Base-by-base conservation (phyloP, 1,139 yeast genomes). In the Candida glucosophila region DNA sequence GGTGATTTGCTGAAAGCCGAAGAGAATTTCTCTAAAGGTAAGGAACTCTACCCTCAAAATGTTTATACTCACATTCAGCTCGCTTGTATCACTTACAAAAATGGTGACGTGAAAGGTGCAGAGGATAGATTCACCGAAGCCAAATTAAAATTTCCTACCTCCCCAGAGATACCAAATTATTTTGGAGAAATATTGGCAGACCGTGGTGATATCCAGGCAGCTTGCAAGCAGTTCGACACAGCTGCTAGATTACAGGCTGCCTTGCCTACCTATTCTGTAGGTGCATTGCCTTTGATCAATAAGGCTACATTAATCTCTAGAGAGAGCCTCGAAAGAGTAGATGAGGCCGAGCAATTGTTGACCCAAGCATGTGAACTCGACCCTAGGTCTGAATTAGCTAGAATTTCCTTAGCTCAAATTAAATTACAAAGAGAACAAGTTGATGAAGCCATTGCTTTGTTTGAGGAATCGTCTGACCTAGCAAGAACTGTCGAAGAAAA, bases 151-250 rank as follows among this genome's bases (percentile, higher is more conserved):
- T 85, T 83, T 73, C 92, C 95, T 41, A 73, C 90, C 18, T 70
- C 80, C 27, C 85, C 96, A 29, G 96, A 85, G 55, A 82, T 86
- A 42, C 94, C 92, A 58, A 88, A 86, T 63, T 92, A 88, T 57
- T 85, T 77, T 49, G 98, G 97, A 48, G 98, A 90, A 61, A 79
- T 90, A 28, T 67, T 88, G 46, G 77, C 86, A 37, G 97, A 90
- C 50, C 72, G 73, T 44, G 80, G 81, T 43, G 82, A 81, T 40
- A 61, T 71, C 32, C 69, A 58, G 22, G 78, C 70, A 37, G 95
- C 98, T 33, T 58, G 74, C 33, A 74, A 75, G 51, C 90, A 86
- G 62, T 90, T 86, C 52, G 95, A 88, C 40, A 71, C 73, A 44
- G 88, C 98, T 31, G 77, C 78, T 31, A 76, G 83, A 52, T 67